A percentile compares a stretch with the other conserved stretches of the same genome.
phyloP scores from a whole-genome alignment of 805 yeast species.

The Candida orba region DNA sequence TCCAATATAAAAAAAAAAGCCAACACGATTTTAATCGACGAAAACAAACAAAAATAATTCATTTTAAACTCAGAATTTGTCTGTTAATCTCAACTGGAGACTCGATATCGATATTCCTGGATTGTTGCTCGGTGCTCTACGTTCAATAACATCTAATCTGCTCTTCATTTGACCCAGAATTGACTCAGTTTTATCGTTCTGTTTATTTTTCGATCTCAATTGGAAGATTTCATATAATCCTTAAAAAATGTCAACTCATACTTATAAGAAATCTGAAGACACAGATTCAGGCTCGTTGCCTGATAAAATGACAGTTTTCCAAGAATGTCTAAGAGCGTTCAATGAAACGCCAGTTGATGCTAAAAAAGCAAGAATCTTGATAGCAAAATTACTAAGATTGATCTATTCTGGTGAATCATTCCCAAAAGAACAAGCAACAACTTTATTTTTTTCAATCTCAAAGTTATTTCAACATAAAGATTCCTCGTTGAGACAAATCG shows the following conservation, averaged over 20 bases:
- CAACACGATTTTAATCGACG: conserved; percentile 8
- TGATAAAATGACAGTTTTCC: conserved; percentile 96
- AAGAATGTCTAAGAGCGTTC: conserved; percentile 88
- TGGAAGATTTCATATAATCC: too few species aligned
- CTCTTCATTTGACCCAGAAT: too few species aligned
- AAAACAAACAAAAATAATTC: not conserved
- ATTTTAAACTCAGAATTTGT: not conserved
- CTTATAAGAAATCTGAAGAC: conserved; percentile 82
- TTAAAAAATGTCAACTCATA: conserved; percentile 62
- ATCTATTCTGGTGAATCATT: conserved; percentile 82
- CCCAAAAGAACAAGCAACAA: conserved; percentile 85
- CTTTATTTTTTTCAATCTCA: conserved; percentile 86
- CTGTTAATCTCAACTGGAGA: not conserved
- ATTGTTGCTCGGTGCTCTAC: not conserved
- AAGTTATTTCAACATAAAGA: conserved; percentile 92
- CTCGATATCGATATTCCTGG: too few species aligned
- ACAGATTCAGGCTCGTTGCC: conserved; percentile 60
- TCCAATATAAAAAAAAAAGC: not conserved
- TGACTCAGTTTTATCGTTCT: not conserved
- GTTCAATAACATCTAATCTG: not conserved
- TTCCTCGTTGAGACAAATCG: conserved; percentile 82
- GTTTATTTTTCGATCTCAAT: not conserved
- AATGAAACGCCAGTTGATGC: conserved; percentile 88
- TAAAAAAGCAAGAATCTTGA: conserved; percentile 72
- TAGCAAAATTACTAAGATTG: conserved; percentile 77